A percentile compares a stretch with the other conserved stretches of the same genome.
phyloP scores from a whole-genome alignment of 2,329 filamentous ascomycete genomes.

The Penicillium verrucosum region DNA sequence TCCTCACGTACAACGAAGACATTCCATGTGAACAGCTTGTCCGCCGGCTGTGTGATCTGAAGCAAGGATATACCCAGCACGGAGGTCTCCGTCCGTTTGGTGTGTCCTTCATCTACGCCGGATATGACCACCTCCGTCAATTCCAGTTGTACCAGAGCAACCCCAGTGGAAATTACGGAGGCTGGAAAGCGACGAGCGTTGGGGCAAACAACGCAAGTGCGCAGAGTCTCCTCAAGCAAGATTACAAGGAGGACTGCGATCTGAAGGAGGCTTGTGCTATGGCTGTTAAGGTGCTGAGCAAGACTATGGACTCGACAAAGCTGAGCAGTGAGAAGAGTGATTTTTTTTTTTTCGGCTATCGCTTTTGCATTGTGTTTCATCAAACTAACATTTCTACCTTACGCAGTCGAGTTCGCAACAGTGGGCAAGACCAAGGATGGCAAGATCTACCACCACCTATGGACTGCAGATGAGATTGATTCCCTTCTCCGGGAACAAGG shows the following conservation, averaged over 20 bases:
- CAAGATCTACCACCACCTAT: slow-evolving; percentile 97
- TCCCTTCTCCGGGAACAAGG: slow-evolving; percentile 92
- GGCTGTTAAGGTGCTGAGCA: slow-evolving; percentile 98
- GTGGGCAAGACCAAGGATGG: slow-evolving; percentile 93
- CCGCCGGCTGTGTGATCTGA: slow-evolving; percentile 91
- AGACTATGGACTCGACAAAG: slow-evolving; percentile 99
- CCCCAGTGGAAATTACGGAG: slow-evolving; percentile 96
- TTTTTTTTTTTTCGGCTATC: slow-evolving; percentile 35
- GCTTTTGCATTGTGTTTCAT: not conserved
- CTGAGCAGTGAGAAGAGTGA: slow-evolving; percentile 97
- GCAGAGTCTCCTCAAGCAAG: slow-evolving; percentile 95
- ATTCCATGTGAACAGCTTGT: slow-evolving; percentile 99
- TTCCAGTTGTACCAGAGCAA: slow-evolving; percentile 99
- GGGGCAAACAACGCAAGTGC: slow-evolving; percentile 98
- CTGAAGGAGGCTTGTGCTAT: slow-evolving; percentile 94
- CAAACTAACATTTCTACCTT: slow-evolving; percentile 18
- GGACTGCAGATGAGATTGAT: slow-evolving; percentile 95
- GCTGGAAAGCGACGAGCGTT: slow-evolving; percentile 98
- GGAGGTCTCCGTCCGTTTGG: slow-evolving; percentile 97
- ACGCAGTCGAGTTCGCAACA: slow-evolving; percentile 90
- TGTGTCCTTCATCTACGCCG: slow-evolving; percentile 99
- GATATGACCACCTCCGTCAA: slow-evolving; percentile 91
- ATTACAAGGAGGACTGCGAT: slow-evolving; percentile 98
- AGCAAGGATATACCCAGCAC: slow-evolving; percentile 99
- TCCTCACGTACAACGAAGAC: slow-evolving; percentile 99